Conservation (phyloP, 73 alveolate genomes). For the Paramecium caudatum region DNA sequence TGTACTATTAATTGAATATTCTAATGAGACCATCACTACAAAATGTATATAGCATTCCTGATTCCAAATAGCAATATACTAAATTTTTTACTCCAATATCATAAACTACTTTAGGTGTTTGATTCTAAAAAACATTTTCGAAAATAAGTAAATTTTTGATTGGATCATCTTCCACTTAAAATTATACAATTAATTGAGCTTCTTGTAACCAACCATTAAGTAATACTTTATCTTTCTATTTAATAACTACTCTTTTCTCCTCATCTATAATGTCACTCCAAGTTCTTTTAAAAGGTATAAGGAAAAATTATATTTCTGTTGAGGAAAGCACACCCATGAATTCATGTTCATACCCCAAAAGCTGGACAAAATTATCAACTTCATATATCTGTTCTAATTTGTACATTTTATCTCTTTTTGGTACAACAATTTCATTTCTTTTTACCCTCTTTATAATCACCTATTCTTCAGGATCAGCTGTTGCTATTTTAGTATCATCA, state of each 20-base stretch:
- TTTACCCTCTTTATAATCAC: neutral
- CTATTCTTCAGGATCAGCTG: neutral
- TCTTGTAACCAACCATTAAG: neutral
- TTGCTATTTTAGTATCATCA: neutral
- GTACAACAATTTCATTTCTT: neutral
- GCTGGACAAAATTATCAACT: neutral
- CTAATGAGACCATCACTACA: constrained; percentile 29
- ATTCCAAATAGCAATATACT: neutral
- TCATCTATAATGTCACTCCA: constrained; percentile 17
- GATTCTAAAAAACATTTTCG: neutral
- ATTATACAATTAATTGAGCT: neutral
- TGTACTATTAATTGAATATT: neutral
- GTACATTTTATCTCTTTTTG: neutral
- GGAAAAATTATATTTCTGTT: neutral
- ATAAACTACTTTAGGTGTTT: neutral
- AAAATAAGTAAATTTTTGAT: constrained; percentile 26
- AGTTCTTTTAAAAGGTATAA: neutral
- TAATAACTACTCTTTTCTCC: neutral
- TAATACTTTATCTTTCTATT: neutral
- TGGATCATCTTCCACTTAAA: neutral
- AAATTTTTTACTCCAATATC: neutral
- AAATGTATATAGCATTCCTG: neutral
- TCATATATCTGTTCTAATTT: neutral
- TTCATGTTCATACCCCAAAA: neutral
- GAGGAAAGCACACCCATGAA: neutral